A percentile compares a stretch with the other conserved stretches of the same genome.
These are phyloP conservation scores for Suillus subluteus DNA, from an alignment of 768 basidiomycete species.

Conservation along the genomic window DNA sequence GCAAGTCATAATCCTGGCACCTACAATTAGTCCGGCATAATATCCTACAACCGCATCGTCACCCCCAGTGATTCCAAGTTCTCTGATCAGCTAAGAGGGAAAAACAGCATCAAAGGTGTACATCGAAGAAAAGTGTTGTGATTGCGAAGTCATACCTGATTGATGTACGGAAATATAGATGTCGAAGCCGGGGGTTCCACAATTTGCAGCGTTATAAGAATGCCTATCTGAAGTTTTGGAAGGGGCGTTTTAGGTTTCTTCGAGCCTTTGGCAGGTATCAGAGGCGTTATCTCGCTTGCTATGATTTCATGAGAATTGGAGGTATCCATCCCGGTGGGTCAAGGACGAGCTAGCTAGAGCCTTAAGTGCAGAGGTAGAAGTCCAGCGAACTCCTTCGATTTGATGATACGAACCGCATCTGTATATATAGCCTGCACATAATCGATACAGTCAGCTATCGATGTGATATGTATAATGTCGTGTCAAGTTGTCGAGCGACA, in stretches of 20 bases:
- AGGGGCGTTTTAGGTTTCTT: conserved; percentile 42
- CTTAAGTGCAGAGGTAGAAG: background rate
- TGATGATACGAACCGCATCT: background rate
- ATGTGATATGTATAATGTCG: background rate
- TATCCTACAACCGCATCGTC: conserved; percentile 68
- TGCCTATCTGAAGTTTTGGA: conserved; percentile 47
- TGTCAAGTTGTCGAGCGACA: background rate
- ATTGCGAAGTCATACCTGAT: conserved; percentile 37
- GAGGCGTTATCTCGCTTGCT: background rate
- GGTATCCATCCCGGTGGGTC: background rate
- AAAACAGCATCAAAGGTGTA: background rate
- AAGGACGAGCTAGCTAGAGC: background rate
- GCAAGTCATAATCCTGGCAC: conserved; percentile 23
- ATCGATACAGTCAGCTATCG: background rate
- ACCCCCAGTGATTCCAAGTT: conserved; percentile 64
- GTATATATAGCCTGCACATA: background rate
- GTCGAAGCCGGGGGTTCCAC: conserved; percentile 50
- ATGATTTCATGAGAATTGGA: background rate
- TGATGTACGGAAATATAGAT: conserved; percentile 55
- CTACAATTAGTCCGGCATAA: conserved; percentile 64
- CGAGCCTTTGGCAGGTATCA: background rate
- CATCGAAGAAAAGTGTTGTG: background rate
- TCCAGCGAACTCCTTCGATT: background rate
- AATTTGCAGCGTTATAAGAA: conserved; percentile 47
- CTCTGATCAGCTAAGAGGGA: conserved; percentile 54